phyloP scores from a whole-genome alignment of 23 red algal genomes.

The Gracilaria caudata region DNA sequence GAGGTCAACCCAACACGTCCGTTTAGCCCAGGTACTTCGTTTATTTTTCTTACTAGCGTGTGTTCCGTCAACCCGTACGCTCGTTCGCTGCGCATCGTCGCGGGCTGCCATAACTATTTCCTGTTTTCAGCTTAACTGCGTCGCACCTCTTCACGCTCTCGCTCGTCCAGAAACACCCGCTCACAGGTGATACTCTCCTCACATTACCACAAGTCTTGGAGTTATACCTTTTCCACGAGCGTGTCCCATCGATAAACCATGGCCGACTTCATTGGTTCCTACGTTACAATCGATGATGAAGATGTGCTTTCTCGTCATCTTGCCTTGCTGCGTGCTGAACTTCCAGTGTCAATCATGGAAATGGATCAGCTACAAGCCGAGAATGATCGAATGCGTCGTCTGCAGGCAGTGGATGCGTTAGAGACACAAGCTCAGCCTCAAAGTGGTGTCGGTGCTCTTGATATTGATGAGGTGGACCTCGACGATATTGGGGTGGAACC shows the following conservation, averaged over 20 bases:
- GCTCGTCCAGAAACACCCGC: not conserved
- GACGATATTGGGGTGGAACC: constrained; percentile 18
- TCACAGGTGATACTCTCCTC: not conserved
- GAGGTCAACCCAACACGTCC: not conserved
- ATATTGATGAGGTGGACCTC: not conserved
- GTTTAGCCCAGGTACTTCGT: not conserved
- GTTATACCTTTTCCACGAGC: not conserved
- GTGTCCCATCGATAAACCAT: not conserved
- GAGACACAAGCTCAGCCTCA: not conserved
- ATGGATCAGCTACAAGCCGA: constrained; percentile 19
- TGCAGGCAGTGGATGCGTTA: constrained; percentile 2
- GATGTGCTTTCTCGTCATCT: constrained; percentile 13
- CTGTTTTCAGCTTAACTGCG: not conserved
- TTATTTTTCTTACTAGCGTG: not conserved
- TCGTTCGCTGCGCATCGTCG: not conserved
- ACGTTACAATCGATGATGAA: constrained; percentile 34
- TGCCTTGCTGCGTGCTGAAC: constrained; percentile 6
- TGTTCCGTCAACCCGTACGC: not conserved
- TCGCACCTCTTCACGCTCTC: not conserved
- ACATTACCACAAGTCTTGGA: not conserved
- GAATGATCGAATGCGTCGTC: not conserved
- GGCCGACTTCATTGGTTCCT: constrained; percentile 36
- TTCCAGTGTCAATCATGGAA: constrained; percentile 20
- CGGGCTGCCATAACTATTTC: not conserved
- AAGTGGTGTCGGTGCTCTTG: not conserved